phyloP scores from a whole-genome alignment of 331 rosid genomes.

The Telfairia occidentalis region DNA sequence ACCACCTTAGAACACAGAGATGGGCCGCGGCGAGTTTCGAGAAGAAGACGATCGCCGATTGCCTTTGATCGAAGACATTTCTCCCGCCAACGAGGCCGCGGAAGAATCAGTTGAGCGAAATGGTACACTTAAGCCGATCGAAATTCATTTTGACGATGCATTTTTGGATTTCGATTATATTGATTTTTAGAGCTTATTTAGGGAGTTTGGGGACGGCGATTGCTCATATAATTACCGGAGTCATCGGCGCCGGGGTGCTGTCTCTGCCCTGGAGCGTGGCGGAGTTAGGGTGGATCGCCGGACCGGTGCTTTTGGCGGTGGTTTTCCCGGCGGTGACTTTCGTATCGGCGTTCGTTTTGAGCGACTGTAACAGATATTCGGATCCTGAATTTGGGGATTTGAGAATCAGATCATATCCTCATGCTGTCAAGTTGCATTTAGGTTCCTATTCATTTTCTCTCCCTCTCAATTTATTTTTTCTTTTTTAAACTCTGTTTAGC shows the following conservation, averaged over 20 bases:
- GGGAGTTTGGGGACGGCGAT: conserved; percentile 38
- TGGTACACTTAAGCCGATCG: too few relatives aligned
- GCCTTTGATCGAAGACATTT: too few relatives aligned
- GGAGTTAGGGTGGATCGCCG: conserved; percentile 71
- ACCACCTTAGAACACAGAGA: too few relatives aligned
- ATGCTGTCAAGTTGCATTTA: conserved; percentile 51
- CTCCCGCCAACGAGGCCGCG: too few relatives aligned
- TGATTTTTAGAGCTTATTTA: too few relatives aligned
- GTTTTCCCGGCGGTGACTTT: conserved; percentile 34
- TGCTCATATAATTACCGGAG: conserved; percentile 65
- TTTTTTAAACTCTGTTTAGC: too few relatives aligned
- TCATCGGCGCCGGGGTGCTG: conserved; percentile 75
- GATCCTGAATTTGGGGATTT: conserved; percentile 28
- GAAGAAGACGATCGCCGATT: too few relatives aligned
- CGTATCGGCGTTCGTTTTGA: conserved; percentile 32
- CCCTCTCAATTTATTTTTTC: too few relatives aligned
- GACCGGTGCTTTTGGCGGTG: conserved; percentile 27
- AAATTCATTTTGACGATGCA: too few relatives aligned
- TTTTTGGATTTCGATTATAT: too few relatives aligned
- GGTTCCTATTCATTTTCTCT: neutral
- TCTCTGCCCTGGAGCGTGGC: conserved; percentile 71
- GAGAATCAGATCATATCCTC: conserved; percentile 20
- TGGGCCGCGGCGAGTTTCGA: too few relatives aligned
- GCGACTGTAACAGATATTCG: conserved; percentile 43
- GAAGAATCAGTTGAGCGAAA: too few relatives aligned